A percentile compares a stretch with the other conserved stretches of the same genome.
phyloP scores from a whole-genome alignment of 2,329 filamentous ascomycete species.

The Aspergillus sojae region DNA sequence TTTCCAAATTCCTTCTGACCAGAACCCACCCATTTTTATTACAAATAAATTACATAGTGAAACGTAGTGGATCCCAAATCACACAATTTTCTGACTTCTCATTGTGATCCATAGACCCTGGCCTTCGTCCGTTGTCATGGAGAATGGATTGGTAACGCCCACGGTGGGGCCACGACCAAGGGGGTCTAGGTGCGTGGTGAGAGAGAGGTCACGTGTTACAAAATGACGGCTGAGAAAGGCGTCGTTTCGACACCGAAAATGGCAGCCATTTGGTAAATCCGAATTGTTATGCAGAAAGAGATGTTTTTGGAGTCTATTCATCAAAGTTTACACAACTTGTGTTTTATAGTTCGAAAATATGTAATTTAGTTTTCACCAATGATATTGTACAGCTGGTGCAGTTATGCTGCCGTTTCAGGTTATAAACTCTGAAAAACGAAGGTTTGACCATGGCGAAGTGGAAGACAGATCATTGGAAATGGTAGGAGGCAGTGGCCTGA shows the following conservation, averaged over 20 bases:
- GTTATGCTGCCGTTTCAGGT: neutral
- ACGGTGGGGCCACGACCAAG: neutral
- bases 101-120: too few relatives aligned
- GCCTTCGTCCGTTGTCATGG: neutral
- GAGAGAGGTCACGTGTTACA: constrained; percentile 5
- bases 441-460: neutral
- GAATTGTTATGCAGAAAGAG: constrained; percentile 5
- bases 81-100: too few relatives aligned
- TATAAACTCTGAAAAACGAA: neutral
- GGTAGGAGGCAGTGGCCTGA: neutral
- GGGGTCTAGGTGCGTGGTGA: neutral
- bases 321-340: neutral
- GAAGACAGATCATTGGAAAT: neutral
- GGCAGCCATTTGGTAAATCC: constrained; percentile 16
- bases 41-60: too few relatives aligned
- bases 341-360: neutral
- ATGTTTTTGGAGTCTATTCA: too few relatives aligned
- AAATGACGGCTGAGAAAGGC: constrained; percentile 12
- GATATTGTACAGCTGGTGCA: neutral
- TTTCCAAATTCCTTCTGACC: too few relatives aligned
- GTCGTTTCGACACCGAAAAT: constrained; percentile 10
- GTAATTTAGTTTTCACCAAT: neutral
- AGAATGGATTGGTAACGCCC: neutral
- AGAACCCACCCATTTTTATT: too few relatives aligned
- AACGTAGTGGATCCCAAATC: too few relatives aligned